Conservation (phyloP, 2,329 filamentous ascomycete genomes). For the Immersiporthe knoxdaviesiana region DNA sequence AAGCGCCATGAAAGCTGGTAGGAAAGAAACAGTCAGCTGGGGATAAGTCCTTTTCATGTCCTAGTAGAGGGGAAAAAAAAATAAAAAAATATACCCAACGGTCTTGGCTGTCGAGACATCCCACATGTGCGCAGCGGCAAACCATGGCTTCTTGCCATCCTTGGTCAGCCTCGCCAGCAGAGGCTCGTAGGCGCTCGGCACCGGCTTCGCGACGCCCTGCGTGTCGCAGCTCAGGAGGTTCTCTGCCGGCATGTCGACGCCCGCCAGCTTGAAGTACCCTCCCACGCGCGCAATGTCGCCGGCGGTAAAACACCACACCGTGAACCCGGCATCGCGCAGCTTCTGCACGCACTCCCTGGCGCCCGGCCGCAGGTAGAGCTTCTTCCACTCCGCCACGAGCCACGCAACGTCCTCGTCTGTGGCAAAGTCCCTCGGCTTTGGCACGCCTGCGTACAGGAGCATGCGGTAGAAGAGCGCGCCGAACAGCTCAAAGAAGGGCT, state of each 20-base stretch:
- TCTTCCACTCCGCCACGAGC: constrained; percentile 41
- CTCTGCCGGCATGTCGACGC: constrained; percentile 50
- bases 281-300: constrained; percentile 50
- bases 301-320: constrained; percentile 55
- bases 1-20: constrained; percentile 51
- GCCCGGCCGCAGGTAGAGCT: constrained; percentile 41
- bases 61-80: background rate
- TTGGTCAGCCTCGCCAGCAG: constrained; percentile 41
- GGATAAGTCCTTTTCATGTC: background rate
- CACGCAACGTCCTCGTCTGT: constrained; percentile 44
- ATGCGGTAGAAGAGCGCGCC: constrained; percentile 48
- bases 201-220: constrained; percentile 51
- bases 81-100: constrained; percentile 40
- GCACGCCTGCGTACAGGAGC: constrained; percentile 44
- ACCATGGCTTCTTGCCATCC: constrained; percentile 44
- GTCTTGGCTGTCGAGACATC: constrained; percentile 55
- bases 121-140: constrained; percentile 61
- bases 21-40: background rate
- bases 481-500: constrained; percentile 44
- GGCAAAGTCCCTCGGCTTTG: constrained; percentile 43
- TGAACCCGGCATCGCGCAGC: constrained; percentile 49
- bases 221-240: constrained; percentile 54
- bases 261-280: constrained; percentile 52
- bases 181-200: constrained; percentile 48
- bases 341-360: constrained; percentile 43